phyloP scores from a whole-genome alignment of 208 protist genomes.

The Blechomonas ayalai region DNA sequence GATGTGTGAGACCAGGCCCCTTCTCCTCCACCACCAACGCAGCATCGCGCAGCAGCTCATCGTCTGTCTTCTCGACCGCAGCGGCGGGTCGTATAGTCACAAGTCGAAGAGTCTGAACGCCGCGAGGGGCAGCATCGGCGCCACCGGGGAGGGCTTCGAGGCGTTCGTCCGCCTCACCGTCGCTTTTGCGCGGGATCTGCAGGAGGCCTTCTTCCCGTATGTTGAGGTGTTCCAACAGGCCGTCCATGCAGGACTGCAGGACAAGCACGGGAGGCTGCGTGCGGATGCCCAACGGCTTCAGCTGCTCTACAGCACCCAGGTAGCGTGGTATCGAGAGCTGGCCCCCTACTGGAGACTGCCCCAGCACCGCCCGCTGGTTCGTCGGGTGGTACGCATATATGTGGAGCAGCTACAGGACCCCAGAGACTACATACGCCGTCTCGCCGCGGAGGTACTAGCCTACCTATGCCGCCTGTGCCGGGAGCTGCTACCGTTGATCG shows the following conservation, averaged over 20 bases:
- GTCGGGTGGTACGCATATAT: conserved; percentile 52
- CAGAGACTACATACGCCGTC: conserved; percentile 79
- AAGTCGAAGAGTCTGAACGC: background rate
- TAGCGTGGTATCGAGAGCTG: conserved; percentile 83
- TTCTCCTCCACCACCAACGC: conserved; percentile 68
- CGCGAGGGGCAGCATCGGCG: conserved; percentile 5
- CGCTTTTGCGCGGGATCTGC: conserved; percentile 76
- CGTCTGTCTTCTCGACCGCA: conserved; percentile 38
- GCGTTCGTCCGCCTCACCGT: conserved; percentile 76
- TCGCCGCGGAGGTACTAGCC: conserved; percentile 74
- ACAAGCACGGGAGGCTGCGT: conserved; percentile 53
- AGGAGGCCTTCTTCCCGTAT: conserved; percentile 65
- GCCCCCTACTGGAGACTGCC: conserved; percentile 29
- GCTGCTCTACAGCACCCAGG: conserved; percentile 77
- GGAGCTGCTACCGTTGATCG: conserved; percentile 40
- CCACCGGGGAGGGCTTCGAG: conserved; percentile 56
- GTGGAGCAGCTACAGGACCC: conserved; percentile 65
- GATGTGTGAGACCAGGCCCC: conserved; percentile 50
- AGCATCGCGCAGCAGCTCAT: conserved; percentile 74
- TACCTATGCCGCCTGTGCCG: conserved; percentile 51
- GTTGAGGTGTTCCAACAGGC: conserved; percentile 82
- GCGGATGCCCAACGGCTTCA: conserved; percentile 62
- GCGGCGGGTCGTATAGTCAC: conserved; percentile 13
- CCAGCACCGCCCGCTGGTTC: conserved; percentile 20
- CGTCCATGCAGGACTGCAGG: conserved; percentile 71